Evolutionary conservation across 192 early-diverging fungal species (phyloP).

Genomic region (Kickxella alabastrina): DNA sequence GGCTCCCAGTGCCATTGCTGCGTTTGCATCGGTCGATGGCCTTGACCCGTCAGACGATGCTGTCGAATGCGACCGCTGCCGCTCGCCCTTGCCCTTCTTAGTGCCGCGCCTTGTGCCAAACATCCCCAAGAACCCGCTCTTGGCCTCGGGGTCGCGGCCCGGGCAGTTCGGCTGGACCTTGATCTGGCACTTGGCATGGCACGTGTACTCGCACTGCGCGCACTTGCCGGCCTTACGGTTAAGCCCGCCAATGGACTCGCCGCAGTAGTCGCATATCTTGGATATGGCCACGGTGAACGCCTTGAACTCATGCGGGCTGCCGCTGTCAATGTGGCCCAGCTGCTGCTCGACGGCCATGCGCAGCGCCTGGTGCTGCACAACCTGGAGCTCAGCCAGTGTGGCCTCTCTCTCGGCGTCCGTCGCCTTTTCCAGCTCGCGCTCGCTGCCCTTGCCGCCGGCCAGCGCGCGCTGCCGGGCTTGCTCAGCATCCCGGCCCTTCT

Average conservation of each 20-base stretch:
- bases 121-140: conserved; percentile 33
- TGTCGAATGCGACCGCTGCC: conserved; percentile 21
- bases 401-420: conserved; percentile 21
- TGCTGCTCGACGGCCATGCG: background rate
- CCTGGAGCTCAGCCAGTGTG: conserved; percentile 9
- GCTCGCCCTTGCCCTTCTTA: conserved; percentile 7
- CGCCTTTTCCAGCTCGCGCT: conserved; percentile 16
- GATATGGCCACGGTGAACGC: conserved; percentile 36
- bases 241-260: conserved; percentile 5
- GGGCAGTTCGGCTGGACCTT: conserved; percentile 41
- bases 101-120: conserved; percentile 32
- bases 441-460: conserved; percentile 2
- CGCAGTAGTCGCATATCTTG: conserved; percentile 46
- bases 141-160: conserved; percentile 27
- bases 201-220: conserved; percentile 10
- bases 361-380: background rate
- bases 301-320: conserved; percentile 43
- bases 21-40: conserved; percentile 11
- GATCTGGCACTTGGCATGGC: conserved; percentile 47
- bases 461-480: conserved; percentile 8
- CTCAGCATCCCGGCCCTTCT: conserved; percentile 12
- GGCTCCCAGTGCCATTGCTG: background rate
- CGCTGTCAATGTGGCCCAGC: conserved; percentile 13
- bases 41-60: too few relatives aligned
- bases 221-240: background rate